Evolutionary conservation across 495 filamentous ascomycete genomes (phyloP), one percentile per base, ranked within the genome.

Genomic region (Parathielavia hyrcaniae): DNA sequence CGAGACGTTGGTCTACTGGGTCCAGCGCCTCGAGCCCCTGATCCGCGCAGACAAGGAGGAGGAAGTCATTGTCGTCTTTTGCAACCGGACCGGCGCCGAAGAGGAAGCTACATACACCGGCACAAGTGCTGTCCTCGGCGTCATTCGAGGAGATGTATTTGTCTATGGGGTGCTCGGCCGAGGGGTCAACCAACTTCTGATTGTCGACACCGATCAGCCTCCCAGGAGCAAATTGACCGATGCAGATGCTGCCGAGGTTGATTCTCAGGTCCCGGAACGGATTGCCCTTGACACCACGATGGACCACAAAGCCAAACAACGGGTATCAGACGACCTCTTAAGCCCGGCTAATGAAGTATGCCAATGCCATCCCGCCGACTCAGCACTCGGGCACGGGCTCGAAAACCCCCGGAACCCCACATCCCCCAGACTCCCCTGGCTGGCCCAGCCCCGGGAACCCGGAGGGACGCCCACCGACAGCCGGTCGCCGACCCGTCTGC

Each of bases 1-100:
- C 67, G 83, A 89, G 53, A 95, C 90, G 0, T 77, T 96, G 55
- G 81, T 82, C 22, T 98, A 96, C 72, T 98, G 93, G 93, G 73
- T 95, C n/a, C 83, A 85, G 61, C 77, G 92, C 44, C 76, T 97
- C 41, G 80, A 84, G 65, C 91, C 92, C 2, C 65, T 97, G 0
- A 75, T 92, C 13, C 71, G 73, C 41, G 75, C 79, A 45, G 74
- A 78, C 22, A 76, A 73, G 20, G 73, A 79, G 5, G 75, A 79
- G 9, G 86, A 88, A 63, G 79, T 89, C 39, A 81, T 95, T 50
- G 79, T 95, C 13, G 83, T 96, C 20, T 86, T 91, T 65, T 88
- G 86, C 57, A 97, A 97, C 76, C 79, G 92, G 50, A 78, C 80
- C 47, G 91, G 91, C 1, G 73, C 77, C 26, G 90, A 93, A 65